A percentile compares a stretch with the other conserved stretches of the same genome.
Evolutionary conservation across 2,329 filamentous ascomycete species (phyloP).

Genomic region (Aureobasidium sp.): DNA sequence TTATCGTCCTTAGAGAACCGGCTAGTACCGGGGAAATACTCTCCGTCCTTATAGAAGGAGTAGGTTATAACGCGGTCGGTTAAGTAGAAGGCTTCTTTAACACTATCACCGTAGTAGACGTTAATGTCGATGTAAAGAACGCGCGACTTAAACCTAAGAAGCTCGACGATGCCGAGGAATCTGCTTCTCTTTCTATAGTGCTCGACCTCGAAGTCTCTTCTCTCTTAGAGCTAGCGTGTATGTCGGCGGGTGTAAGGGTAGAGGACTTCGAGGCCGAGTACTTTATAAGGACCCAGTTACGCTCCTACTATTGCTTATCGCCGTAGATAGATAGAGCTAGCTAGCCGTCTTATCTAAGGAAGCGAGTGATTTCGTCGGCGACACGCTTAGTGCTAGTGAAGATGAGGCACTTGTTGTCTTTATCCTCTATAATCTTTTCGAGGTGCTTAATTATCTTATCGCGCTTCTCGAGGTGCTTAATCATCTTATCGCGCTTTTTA

Average conservation of each 20-base stretch:
- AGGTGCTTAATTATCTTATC: constrained; percentile 96
- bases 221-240: no score
- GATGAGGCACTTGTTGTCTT: constrained; percentile 88
- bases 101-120: constrained; percentile 60
- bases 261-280: no score
- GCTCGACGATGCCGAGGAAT: constrained; percentile 57
- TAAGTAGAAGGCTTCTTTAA: constrained; percentile 64
- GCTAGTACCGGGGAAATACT: constrained; percentile 64
- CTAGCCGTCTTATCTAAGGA: constrained; percentile 96
- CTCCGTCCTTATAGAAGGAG: constrained; percentile 65
- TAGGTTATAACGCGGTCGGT: constrained; percentile 65
- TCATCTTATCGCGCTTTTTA: no score
- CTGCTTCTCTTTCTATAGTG: no score
- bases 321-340: constrained; percentile 96
- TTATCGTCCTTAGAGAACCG: no score
- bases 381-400: constrained; percentile 85
- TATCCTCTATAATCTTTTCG: constrained; percentile 96
- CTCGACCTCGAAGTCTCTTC: no score
- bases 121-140: constrained; percentile 62
- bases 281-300: constrained; percentile 99
- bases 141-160: constrained; percentile 55
- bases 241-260: no score
- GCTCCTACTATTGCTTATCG: constrained; percentile 98
- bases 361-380: constrained; percentile 94
- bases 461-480: constrained; percentile 98